Evolutionary conservation across 192 early-diverging fungal species (phyloP), one percentile per base, ranked within the genome.

Genomic region (Entomortierella chlamydospora): DNA sequence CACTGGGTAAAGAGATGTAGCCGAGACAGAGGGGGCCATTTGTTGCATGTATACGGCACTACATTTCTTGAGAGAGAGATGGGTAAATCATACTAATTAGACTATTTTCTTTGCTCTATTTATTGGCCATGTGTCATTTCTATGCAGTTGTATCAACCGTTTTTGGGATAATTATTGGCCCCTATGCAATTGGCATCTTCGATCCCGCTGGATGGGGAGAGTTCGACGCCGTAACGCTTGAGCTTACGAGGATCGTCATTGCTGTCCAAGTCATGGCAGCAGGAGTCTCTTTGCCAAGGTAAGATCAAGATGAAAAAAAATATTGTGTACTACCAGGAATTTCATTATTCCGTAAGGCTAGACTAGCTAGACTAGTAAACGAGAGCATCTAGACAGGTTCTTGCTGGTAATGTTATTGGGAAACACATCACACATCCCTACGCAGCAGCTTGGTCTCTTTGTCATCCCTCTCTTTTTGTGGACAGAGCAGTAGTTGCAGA

Each of bases 201-300:
- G 82, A 96, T 71, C 93, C 95, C 4, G 53, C 64, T 13, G 64
- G 66, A 0, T 90, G 90, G 90, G 55, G 72, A 41, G 63, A 87
- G 34, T 68, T 85, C 57, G 73, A 87, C 41, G 70, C 79, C 45
- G 83, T 94, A 20, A 91, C 91, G 0, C 87, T 91, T 45, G 89
- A 94, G 70, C 86, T 95, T 26, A 87, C 90, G 33, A 88, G 94
- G 33, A 86, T 94, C 61, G 89, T 93, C 43, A 88, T 98, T 73
- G 92, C 92, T 2, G 90, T 98, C 67, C 94, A 95, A 80, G 92
- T 95, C 31, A 95, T 96, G 92, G 91, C 91, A 43, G 94, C 94
- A 30, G 95, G 93, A 20, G 90, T 97, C 11, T 85, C 87, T 7
- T 84, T 96, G 54, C 94, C 95, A 73, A 91, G 91, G 85, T 90